phyloP scores from a whole-genome alignment of 495 filamentous ascomycete genomes.

The Barbatosphaeria neglecta region DNA sequence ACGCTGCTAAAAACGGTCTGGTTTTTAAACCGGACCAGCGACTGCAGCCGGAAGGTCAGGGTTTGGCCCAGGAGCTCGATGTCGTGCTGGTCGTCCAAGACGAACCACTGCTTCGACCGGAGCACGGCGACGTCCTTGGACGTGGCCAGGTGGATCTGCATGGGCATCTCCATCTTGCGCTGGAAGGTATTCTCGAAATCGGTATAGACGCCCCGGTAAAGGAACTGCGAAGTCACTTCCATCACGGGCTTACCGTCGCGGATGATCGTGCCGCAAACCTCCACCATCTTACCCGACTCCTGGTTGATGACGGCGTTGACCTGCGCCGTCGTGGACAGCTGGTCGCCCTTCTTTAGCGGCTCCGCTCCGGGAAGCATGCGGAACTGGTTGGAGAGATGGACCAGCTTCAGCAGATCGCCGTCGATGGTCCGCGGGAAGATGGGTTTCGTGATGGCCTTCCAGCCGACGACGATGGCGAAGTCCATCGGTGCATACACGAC shows the following conservation, averaged over 20 bases:
- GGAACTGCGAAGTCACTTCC: constrained; percentile 96
- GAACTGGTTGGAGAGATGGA: constrained; percentile 94
- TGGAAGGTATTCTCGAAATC: constrained; percentile 98
- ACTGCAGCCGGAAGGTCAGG: constrained; percentile 90
- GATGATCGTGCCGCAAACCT: constrained; percentile 91
- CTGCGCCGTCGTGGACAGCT: constrained; percentile 84
- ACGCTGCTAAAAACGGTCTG: constrained; percentile 85
- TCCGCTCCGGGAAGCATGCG: constrained; percentile 95
- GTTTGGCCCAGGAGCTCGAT: constrained; percentile 83
- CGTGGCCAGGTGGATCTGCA: constrained; percentile 78
- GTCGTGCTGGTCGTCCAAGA: constrained; percentile 54
- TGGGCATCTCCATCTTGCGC: constrained; percentile 88
- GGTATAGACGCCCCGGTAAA: constrained; percentile 84
- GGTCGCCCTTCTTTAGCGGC: constrained; percentile 87
- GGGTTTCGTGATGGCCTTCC: constrained; percentile 98
- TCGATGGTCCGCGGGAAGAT: constrained; percentile 94
- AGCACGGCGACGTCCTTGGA: constrained; percentile 88
- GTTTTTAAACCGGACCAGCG: constrained; percentile 87
- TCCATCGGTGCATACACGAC: constrained; percentile 96
- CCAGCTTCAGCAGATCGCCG: constrained; percentile 85
- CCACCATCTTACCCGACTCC: constrained; percentile 98
- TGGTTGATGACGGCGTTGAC: constrained; percentile 98
- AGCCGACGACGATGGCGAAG: constrained; percentile 95
- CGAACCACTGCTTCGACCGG: constrained; percentile 95
- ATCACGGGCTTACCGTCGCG: constrained; percentile 82